Base-by-base conservation (phyloP, 148 eudicot species). In the Fallopia convolvulus region DNA sequence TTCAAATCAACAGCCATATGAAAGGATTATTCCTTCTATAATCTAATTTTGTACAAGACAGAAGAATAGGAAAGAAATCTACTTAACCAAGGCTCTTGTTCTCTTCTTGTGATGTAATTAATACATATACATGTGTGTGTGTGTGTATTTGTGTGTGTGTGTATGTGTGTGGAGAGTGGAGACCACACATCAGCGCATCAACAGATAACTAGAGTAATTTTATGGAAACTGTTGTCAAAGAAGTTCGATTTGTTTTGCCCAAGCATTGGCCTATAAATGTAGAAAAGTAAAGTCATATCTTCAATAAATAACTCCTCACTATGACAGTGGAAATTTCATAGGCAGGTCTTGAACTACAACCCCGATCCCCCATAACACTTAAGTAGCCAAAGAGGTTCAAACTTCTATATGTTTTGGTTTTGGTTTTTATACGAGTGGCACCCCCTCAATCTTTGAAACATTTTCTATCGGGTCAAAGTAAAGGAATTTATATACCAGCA, bases 311-410 rank as follows among this genome's bases (percentile, higher is more conserved):
- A 23, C 32, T 60, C 12, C 36, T 60, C 68, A 23, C 33, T 8
- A 36, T 23, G 68, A 61, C 33, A 26, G 70, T 32, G 40, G 6
- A 32, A 63, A 63, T 4, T 58, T 32, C 40, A 63, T 6, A 63
- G 70, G 26, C 8, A 30, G 12, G 10, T 63, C 39, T 63, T 30
- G 26, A 6, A 26, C 39, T 63, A 66, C 72, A 39, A 68, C 20
- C 44, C 44, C 44, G 20, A 33, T 32, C 20, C 44, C 44, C 44
- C 42, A 33, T 32, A 1, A 66, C 13, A 33, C 41, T 32, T 65
- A 33, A 66, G 36, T 66, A 68, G 44, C 72, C 44, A 68, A 68
- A 66, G 72, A 68, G 46, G 5, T 66, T 68, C 72, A 68, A 68
- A 68, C 21, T 15, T 68, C 2, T 3, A 30, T 18, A 39, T 68